Base-by-base conservation (phyloP, 2,329 filamentous ascomycete species). In the Lachnellula arida region DNA sequence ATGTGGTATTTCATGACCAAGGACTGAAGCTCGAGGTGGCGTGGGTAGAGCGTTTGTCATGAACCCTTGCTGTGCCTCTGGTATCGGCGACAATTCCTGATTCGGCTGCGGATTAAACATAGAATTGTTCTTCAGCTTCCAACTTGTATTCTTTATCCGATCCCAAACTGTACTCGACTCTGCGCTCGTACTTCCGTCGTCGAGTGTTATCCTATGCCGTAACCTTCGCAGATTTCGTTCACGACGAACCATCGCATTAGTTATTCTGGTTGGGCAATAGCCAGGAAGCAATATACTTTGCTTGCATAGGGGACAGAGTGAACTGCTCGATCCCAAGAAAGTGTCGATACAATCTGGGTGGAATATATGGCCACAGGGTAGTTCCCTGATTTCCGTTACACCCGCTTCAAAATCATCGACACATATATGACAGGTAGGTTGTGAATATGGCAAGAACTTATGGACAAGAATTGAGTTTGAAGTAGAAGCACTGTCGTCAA, bases 361-460 rank as follows among this genome's bases (percentile, higher is more conserved):
- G 72, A 92, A 99, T 55, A 97, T 93, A 70, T 99, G 94, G 0
- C 88, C 85, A 65, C 94, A 99, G 0, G 90, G 85, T 2, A 97
- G 77, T 72, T 97, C 89, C 54, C 91, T 87, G 54, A 97, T 91
- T 19, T 85, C 81, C 0, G 89, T 87, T 17, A 78, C 74, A 39
- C 82, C 81, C 15, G 84, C 80, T 28, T 87, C 79, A 67, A 90
- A 97, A 57, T 89, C 84, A 53, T 91, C 88, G 1, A 96, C 79
- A 68, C 94, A 99, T 52, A 97, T 96, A n/a, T 89, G 84, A 68
- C 94, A 97, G 2, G 81, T 86, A 0, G 89, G 85, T 69, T 97
- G 94, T 19, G 85, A 84, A 63, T 89, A 79, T 15, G 81, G 80
- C 5, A 76, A 32, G 51, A 63, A 63, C 57, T 58, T 62, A 28